Evolutionary conservation across 108 stramenopile genomes (phyloP).

Genomic region (Cyclostephanos tholiformis): DNA sequence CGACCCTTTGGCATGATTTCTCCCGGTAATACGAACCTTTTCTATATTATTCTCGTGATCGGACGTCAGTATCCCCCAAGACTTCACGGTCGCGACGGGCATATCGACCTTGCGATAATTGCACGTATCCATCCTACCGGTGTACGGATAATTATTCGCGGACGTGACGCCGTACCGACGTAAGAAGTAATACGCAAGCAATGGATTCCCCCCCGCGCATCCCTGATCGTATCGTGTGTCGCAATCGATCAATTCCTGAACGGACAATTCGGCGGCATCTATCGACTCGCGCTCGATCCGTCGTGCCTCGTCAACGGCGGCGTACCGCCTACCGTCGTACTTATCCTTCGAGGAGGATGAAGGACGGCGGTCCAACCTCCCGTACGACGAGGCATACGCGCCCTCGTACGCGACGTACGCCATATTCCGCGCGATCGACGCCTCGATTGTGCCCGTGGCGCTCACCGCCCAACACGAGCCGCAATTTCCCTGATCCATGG

Average conservation of each 20-base stretch:
- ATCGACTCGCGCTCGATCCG: constrained; percentile 54
- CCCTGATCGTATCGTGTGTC: constrained; percentile 81
- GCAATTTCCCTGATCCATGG: constrained; percentile 82
- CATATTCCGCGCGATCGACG: constrained; percentile 65
- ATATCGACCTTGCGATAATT: constrained; percentile 27
- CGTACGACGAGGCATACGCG: constrained; percentile 9
- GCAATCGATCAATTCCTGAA: constrained; percentile 94
- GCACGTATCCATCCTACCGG: constrained; percentile 46
- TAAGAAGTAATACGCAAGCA: constrained; percentile 86
- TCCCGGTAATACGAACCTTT: constrained; percentile 41
- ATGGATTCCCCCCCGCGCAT: constrained; percentile 93
- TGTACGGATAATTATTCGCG: constrained; percentile 68
- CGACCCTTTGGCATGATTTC: too few species aligned
- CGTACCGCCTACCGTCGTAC: constrained; percentile 10
- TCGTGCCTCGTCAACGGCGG: constrained; percentile 44
- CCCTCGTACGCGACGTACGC: constrained; percentile 55
- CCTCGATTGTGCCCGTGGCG: constrained; percentile 76
- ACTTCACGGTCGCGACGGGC: constrained; percentile 70
- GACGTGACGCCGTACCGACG: constrained; percentile 68
- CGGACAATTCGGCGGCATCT: constrained; percentile 58
- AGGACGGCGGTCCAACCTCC: not conserved
- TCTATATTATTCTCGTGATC: constrained; percentile 74
- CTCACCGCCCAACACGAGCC: constrained; percentile 98
- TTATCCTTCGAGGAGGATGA: too few species aligned
- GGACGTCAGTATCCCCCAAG: constrained; percentile 71